phyloP scores from a whole-genome alignment of 371 early-diverging fungal species.

The Coemansia sp. region DNA sequence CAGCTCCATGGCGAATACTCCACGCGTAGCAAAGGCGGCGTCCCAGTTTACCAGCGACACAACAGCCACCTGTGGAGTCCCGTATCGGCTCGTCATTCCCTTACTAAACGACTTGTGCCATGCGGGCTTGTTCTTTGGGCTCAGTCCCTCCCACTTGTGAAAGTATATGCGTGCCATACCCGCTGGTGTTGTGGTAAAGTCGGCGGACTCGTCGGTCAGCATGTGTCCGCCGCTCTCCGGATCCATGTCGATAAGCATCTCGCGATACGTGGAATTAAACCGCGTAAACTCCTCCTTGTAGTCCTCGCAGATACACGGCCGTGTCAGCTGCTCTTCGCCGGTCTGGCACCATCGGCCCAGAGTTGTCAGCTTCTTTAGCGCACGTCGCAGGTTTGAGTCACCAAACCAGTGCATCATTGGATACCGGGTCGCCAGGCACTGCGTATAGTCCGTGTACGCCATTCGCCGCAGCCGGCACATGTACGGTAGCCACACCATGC shows the following conservation, averaged over 20 bases:
- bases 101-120: conserved; percentile 47
- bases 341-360: conserved; percentile 55
- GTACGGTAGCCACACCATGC: conserved; percentile 57
- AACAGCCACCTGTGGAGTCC: conserved; percentile 37
- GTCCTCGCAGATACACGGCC: conserved; percentile 58
- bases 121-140: conserved; percentile 48
- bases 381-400: conserved; percentile 57
- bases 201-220: not conserved
- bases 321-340: conserved; percentile 21
- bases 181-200: not conserved
- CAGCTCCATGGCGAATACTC: conserved; percentile 39
- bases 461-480: conserved; percentile 52
- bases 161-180: conserved; percentile 18
- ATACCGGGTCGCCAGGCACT: conserved; percentile 48
- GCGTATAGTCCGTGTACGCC: conserved; percentile 51
- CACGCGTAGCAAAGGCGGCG: conserved; percentile 51
- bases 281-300: conserved; percentile 38
- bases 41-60: conserved; percentile 60
- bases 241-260: conserved; percentile 35
- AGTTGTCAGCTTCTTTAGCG: conserved; percentile 55
- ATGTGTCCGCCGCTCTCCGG: conserved; percentile 24
- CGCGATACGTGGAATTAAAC: conserved; percentile 46
- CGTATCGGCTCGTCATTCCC: conserved; percentile 13
- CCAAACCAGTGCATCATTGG: conserved; percentile 53
- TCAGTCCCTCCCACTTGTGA: conserved; percentile 59